Conservation (phyloP, 2,329 filamentous ascomycete genomes). For the Fusarium sp. region DNA sequence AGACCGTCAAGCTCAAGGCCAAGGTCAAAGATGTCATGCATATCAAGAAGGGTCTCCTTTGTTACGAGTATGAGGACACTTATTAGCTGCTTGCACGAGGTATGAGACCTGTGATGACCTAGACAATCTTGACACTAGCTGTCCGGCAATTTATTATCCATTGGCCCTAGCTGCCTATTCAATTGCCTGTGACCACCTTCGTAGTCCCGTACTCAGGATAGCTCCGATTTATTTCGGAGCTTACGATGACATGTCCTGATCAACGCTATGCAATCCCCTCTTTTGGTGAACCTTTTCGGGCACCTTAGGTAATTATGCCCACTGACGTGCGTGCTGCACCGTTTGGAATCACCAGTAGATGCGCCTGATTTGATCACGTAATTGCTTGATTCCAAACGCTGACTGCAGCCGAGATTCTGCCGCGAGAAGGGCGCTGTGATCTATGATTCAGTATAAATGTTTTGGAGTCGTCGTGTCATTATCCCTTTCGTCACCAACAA, state of each 20-base stretch:
- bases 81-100: background rate
- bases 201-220: background rate
- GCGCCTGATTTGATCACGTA: background rate
- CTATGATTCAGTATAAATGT: background rate
- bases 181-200: background rate
- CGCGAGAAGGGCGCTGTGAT: constrained; percentile 2
- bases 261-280: background rate
- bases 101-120: background rate
- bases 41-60: constrained; percentile 9
- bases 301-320: background rate
- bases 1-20: constrained; percentile 12
- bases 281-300: background rate
- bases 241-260: background rate
- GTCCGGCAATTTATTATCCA: background rate
- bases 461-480: background rate
- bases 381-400: background rate
- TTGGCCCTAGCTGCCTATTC: background rate
- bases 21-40: constrained; percentile 20
- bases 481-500: background rate
- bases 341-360: background rate
- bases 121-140: background rate
- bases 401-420: background rate
- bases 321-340: background rate
- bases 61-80: constrained; percentile 16
- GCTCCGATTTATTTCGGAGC: background rate